Base-by-base conservation (phyloP, 495 filamentous ascomycete genomes). In the Talaromyces stipitatus region DNA sequence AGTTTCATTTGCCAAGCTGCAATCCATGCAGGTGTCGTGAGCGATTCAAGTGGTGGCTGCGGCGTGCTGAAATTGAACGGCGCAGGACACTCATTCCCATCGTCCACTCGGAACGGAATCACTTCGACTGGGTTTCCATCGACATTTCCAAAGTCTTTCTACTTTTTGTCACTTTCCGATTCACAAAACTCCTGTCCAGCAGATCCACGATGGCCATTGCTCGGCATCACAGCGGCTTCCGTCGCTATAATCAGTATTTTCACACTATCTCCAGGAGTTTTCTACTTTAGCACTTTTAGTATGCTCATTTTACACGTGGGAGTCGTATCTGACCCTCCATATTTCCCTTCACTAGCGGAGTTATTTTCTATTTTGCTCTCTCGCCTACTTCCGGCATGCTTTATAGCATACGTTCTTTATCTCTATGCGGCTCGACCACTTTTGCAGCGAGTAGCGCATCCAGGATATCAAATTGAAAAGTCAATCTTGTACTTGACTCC, bases 1-100 rank as follows among this genome's bases (percentile, higher is more conserved):
- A 92, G 89, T 18, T 90, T 90, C 61, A 82, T 94, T 55, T 95
- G 90, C 65, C 83, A 85, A 46, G 75, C 89, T 10, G 90, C 90
- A 6, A 86, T 95, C 33, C 90, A 95, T 65, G 79, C 87, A 0
- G 90, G 90, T 10, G 62, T 89, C 41, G 80, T 91, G 53, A 81
- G 81, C 12, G 79, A 91, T 60, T 67, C 76, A 0, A 73, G 74
- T 9, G 91, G 90, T 20, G 91, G 90, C 3, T 95, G 90, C 60
- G 90, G 89, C 48, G 83, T 90, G 14, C 78, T 84, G 24, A 76
- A 77, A 50, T 74, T 91, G 14, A 70, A 85, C n/a, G 90, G 91
- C 27, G 73, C 82, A 27, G 81, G 84, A 54, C 77, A 81, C 57
- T 74, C 82, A 38, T 95, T 82, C 63, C 72, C 78, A 50, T 66